phyloP scores from a whole-genome alignment of 495 filamentous ascomycete genomes.

The Hamigera avellanea region DNA sequence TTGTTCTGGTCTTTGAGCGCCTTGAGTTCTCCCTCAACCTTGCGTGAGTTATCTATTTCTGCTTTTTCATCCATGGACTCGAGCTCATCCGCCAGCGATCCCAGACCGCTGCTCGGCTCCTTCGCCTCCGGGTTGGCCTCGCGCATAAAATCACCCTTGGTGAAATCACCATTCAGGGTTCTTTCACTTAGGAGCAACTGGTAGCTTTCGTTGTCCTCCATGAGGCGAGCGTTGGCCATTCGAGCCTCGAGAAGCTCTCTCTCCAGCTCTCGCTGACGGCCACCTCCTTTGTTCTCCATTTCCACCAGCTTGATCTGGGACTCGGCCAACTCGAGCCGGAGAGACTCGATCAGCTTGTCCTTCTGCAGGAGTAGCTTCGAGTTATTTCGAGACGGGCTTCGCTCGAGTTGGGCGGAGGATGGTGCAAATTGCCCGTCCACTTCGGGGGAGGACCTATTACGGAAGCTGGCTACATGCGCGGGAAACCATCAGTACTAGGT shows the following conservation, averaged over 20 bases:
- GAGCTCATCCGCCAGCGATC: conserved; percentile 81
- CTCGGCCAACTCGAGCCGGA: conserved; percentile 85
- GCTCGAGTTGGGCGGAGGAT: conserved; percentile 58
- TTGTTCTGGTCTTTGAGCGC: conserved; percentile 90
- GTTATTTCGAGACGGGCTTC: conserved; percentile 73
- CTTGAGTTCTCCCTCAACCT: conserved; percentile 69
- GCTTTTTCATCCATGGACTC: conserved; percentile 48
- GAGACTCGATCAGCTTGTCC: conserved; percentile 86
- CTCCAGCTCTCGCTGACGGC: conserved; percentile 75
- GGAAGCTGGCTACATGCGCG: conserved; percentile 40
- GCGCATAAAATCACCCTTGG: conserved; percentile 70
- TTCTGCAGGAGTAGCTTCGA: conserved; percentile 85
- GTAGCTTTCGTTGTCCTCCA: conserved; percentile 98
- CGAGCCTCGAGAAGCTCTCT: conserved; percentile 76
- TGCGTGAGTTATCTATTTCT: conserved; percentile 46
- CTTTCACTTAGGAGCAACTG: conserved; percentile 87
- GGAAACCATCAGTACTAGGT: conserved; percentile 14
- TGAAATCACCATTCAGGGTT: conserved; percentile 88
- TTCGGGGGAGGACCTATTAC: conserved; percentile 32
- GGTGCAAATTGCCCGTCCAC: conserved; percentile 74
- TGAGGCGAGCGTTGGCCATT: conserved; percentile 86
- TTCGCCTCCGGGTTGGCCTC: conserved; percentile 29
- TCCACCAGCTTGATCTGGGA: conserved; percentile 93
- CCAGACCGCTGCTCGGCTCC: conserved; percentile 29
- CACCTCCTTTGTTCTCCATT: conserved; percentile 83